These are phyloP conservation scores for Biscogniauxia sp. DNA, from an alignment of 2,329 filamentous ascomycete species.

Conservation along the genomic window DNA sequence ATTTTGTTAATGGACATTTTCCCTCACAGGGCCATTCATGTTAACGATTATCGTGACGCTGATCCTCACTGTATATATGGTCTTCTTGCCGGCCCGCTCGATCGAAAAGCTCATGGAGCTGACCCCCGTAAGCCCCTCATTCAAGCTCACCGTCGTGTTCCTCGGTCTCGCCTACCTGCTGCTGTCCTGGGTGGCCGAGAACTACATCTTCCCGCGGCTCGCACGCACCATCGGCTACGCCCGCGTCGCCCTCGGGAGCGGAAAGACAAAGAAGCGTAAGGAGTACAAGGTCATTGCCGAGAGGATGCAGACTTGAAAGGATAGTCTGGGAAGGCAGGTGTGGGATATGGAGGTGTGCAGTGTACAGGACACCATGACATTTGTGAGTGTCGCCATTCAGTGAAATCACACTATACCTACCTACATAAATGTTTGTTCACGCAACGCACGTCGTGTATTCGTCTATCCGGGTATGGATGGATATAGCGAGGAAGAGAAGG, in stretches of 20 bases:
- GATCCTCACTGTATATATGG: conserved; percentile 72
- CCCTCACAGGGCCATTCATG: conserved; percentile 73
- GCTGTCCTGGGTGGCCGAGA: conserved; percentile 70
- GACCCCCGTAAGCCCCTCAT: conserved; percentile 70
- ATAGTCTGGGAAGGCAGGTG: too few species aligned
- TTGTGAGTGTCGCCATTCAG: neutral
- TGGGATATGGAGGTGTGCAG: too few species aligned
- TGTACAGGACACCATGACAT: too few species aligned
- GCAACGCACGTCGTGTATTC: too few species aligned
- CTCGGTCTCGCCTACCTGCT: conserved; percentile 69
- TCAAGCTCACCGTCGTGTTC: conserved; percentile 68
- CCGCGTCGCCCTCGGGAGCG: conserved; percentile 54
- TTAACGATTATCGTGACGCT: conserved; percentile 70
- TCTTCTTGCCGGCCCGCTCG: conserved; percentile 69
- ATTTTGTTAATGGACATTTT: conserved; percentile 20
- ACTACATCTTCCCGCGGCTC: conserved; percentile 64
- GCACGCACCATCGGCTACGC: conserved; percentile 64
- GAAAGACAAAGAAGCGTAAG: conserved; percentile 72
- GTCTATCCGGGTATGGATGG: neutral
- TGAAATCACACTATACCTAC: neutral
- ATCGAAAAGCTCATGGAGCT: conserved; percentile 78
- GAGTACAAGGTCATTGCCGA: conserved; percentile 81
- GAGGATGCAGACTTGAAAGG: conserved; percentile 49
- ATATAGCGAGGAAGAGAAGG: too few species aligned
- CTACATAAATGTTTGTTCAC: neutral